A percentile compares a stretch with the other conserved stretches of the same genome.
Evolutionary conservation across 495 filamentous ascomycete species (phyloP).

Genomic region (Parathielavia appendiculata): DNA sequence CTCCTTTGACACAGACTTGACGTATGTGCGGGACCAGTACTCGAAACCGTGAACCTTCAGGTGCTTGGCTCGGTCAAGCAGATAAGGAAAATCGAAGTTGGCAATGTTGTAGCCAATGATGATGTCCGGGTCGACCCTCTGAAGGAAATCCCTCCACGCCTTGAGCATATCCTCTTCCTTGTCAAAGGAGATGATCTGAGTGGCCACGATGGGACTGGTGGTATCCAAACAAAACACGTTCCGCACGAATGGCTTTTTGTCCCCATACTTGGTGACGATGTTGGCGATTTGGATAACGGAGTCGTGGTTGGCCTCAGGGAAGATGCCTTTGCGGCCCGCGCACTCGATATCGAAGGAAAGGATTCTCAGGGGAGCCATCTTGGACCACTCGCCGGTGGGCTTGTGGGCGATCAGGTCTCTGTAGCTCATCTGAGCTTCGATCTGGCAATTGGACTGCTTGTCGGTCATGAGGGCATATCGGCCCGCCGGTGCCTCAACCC

Average conservation of each 20-base stretch:
- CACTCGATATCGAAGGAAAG: constrained; percentile 99
- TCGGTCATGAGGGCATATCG: constrained; percentile 66
- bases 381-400: constrained; percentile 92
- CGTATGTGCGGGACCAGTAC: constrained; percentile 69
- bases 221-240: constrained; percentile 94
- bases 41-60: constrained; percentile 72
- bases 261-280: constrained; percentile 92
- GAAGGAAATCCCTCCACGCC: constrained; percentile 82
- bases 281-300: constrained; percentile 99
- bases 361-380: constrained; percentile 92
- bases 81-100: constrained; percentile 98
- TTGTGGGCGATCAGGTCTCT: constrained; percentile 78
- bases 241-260: constrained; percentile 88
- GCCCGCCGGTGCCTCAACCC: constrained; percentile 78
- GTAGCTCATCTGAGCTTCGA: constrained; percentile 82
- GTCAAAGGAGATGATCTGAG: constrained; percentile 78
- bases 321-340: constrained; percentile 93
- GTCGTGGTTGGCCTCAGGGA: constrained; percentile 85
- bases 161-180: constrained; percentile 80
- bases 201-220: constrained; percentile 89
- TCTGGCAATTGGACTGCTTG: constrained; percentile 85
- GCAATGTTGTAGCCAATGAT: constrained; percentile 99
- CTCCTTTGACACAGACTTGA: constrained; percentile 61
- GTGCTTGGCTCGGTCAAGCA: constrained; percentile 82
- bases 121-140: constrained; percentile 90